Conservation (phyloP, 805 yeast genomes). For the Cyberlindnera euphorbiiphila region DNA sequence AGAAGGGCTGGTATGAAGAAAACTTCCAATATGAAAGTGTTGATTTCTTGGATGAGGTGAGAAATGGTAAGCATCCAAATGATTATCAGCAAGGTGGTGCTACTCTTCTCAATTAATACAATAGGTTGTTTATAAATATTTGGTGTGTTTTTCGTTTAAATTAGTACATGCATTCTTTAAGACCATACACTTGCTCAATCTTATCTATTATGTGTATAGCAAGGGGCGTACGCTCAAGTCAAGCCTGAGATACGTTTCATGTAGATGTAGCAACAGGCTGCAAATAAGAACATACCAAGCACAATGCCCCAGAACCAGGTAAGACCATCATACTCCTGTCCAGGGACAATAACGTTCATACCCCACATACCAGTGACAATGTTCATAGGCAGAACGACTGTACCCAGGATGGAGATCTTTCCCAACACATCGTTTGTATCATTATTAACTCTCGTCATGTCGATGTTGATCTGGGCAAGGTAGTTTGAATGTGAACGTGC, state of each 20-base stretch:
- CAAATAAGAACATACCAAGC: slow-evolving; percentile 42
- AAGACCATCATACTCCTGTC: slow-evolving; percentile 60
- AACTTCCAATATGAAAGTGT: slow-evolving; percentile 11
- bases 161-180: not conserved
- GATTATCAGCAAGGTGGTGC: slow-evolving; percentile 1
- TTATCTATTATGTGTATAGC: too few species aligned
- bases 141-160: slow-evolving; percentile 2
- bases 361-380: slow-evolving; percentile 98
- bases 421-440: slow-evolving; percentile 96
- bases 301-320: slow-evolving; percentile 62
- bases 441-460: slow-evolving; percentile 95
- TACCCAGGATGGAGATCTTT: slow-evolving; percentile 88
- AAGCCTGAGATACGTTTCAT: slow-evolving; percentile 43
- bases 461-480: slow-evolving; percentile 93
- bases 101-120: slow-evolving; percentile 4
- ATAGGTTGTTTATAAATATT: too few species aligned
- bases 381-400: slow-evolving; percentile 91
- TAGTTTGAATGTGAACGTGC: slow-evolving; percentile 96
- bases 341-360: slow-evolving; percentile 96
- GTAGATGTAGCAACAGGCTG: slow-evolving; percentile 43
- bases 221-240: not conserved
- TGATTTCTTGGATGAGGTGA: slow-evolving; percentile 17
- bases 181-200: not conserved
- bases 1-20: slow-evolving; percentile 47
- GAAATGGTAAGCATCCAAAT: slow-evolving; percentile 4